Percentiles rank a stretch among this genome's conserved stretches.
Evolutionary conservation across 2,329 filamentous ascomycete species (phyloP).

Genomic region (Ceratocystiopsis sp.): DNA sequence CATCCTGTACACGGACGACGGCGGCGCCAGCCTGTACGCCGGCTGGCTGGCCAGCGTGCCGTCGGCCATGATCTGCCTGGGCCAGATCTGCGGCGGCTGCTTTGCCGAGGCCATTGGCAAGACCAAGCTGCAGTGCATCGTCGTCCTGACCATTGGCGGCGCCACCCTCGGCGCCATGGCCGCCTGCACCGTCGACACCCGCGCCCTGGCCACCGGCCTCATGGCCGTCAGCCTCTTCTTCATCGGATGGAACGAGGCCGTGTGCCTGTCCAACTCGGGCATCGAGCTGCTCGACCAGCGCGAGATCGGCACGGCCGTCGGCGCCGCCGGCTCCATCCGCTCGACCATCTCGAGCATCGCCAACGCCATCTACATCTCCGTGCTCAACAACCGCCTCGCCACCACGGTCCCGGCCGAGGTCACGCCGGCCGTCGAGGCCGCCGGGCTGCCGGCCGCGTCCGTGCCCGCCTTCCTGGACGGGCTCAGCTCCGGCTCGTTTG

Average conservation of each 20-base stretch:
- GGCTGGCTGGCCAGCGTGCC: slow-evolving; percentile 10
- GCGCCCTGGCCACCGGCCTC: slow-evolving; percentile 9
- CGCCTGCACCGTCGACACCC: slow-evolving; percentile 9
- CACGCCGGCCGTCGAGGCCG: slow-evolving; percentile 12
- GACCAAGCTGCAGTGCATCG: slow-evolving; percentile 12
- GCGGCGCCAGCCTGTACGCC: slow-evolving; percentile 6
- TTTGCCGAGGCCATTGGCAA: slow-evolving; percentile 10
- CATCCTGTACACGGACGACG: slow-evolving; percentile 11
- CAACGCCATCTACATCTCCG: slow-evolving; percentile 14
- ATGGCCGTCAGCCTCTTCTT: slow-evolving; percentile 13
- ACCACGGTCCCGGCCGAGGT: slow-evolving; percentile 12
- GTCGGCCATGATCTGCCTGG: slow-evolving; percentile 12
- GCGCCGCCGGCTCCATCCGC: slow-evolving; percentile 13
- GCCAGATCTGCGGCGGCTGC: slow-evolving; percentile 14
- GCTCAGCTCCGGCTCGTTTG: slow-evolving; percentile 9
- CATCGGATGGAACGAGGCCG: slow-evolving; percentile 11
- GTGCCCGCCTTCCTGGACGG: slow-evolving; percentile 14
- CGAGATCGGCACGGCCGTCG: slow-evolving; percentile 14
- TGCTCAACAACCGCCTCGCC: slow-evolving; percentile 10
- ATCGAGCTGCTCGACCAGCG: slow-evolving; percentile 14
- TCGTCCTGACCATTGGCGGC: slow-evolving; percentile 11
- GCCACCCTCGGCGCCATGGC: slow-evolving; percentile 10
- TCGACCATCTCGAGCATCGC: slow-evolving; percentile 10
- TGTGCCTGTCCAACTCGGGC: too few species aligned
- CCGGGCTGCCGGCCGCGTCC: slow-evolving; percentile 14